Evolutionary conservation across 2,329 filamentous ascomycete genomes (phyloP).

Genomic region (Fusarium dlaminii): DNA sequence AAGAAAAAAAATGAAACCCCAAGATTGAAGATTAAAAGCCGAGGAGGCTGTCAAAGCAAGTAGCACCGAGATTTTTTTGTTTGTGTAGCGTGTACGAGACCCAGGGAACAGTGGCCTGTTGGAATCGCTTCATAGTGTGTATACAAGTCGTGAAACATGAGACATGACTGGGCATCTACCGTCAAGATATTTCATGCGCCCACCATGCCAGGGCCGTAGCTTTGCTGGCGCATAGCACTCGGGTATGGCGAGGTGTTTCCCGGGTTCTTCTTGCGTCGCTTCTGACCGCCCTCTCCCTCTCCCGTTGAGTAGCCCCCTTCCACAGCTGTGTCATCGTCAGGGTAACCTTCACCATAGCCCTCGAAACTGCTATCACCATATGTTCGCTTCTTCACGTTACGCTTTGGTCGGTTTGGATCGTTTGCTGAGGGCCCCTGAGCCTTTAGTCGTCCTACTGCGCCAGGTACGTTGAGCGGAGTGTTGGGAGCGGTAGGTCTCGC

Average conservation of each 20-base stretch:
- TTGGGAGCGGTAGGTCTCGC: constrained; percentile 62
- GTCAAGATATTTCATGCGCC: constrained; percentile 56
- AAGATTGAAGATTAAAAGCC: constrained; percentile 31
- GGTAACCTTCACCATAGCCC: constrained; percentile 77
- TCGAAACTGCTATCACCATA: constrained; percentile 80
- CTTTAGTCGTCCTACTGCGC: constrained; percentile 51
- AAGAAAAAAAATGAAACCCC: constrained; percentile 17
- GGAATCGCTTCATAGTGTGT: constrained; percentile 45
- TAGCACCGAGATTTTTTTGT: constrained; percentile 32
- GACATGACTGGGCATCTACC: constrained; percentile 12
- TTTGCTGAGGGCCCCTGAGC: constrained; percentile 51
- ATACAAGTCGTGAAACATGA: constrained; percentile 38
- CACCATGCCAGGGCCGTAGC: constrained; percentile 68
- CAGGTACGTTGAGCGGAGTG: constrained; percentile 57
- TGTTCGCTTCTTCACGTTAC: constrained; percentile 76
- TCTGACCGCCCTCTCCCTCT: constrained; percentile 73
- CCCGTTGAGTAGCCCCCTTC: constrained; percentile 76
- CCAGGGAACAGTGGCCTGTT: constrained; percentile 26
- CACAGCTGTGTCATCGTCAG: constrained; percentile 70
- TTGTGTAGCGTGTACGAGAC: constrained; percentile 14
- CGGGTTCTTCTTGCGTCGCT: constrained; percentile 71
- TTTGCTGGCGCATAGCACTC: constrained; percentile 58
- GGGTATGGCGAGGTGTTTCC: constrained; percentile 55
- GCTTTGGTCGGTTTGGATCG: constrained; percentile 66
- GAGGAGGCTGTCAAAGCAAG: constrained; percentile 27